Base-by-base conservation (phyloP, 2,329 filamentous ascomycete genomes). In the Aspergillus piperis region DNA sequence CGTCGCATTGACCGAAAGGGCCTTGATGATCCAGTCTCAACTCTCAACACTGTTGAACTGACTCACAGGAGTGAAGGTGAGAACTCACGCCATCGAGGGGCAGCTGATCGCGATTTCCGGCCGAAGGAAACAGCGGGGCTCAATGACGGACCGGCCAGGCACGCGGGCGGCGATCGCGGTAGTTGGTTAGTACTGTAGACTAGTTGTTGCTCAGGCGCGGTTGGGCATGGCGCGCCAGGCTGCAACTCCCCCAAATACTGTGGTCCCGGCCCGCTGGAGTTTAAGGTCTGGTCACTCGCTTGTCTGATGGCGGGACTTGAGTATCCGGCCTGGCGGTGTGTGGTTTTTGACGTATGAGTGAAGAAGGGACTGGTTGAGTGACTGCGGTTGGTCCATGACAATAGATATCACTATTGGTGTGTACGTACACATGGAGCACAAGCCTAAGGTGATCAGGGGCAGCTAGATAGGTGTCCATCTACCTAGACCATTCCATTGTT, bases 31-130 rank as follows among this genome's bases (percentile, higher is more conserved):
- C 38, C 36, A 25, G 41, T 27, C 25, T 10, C 32, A 51, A 38
- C 47, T 27, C 25, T 10, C 32, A 51, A 38, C 47, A 49, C 17
- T 44, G 42, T 48, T 23, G 27, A 57, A 42, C 47, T 50, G 47
- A 50, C 25, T 50, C 47, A 50, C 47, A 11, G 44, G 8, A 15
- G n/a, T 11, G 13, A n/a, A 55, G 21, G 25, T 50, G 36, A 51
- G 27, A 36, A 44, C 61, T 64, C 63, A 64, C 63, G 63, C 63
- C 61, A 64, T 63, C 61, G 53, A 47, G 53, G 53, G 53, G 53
- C 53, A 55, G 53, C 27, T 55, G 53, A 55, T 55, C 51, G 41
- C 47, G 48, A 64, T 36, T 59, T 19, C 61, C 63, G 58, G 63
- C 63, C 56, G 63, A 56, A 58, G 58, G 58, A 60, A n/a, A 25